These are phyloP conservation scores for Roridomyces roridus DNA, from an alignment of 768 basidiomycete genomes.

Conservation along the genomic window DNA sequence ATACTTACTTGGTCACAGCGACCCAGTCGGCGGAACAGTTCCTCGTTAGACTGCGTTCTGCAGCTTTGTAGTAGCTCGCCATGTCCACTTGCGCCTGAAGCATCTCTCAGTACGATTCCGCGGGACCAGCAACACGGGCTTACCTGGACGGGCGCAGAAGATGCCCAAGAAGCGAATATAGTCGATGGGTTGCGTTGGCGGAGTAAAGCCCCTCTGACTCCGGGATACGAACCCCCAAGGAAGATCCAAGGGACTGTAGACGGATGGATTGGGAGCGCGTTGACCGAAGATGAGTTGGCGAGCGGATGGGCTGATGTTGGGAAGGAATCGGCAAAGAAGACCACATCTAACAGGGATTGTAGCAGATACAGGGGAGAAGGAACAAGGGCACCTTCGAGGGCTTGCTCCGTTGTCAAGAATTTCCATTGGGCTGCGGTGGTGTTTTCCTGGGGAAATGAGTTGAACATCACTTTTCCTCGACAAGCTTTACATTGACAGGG, in stretches of 20 bases:
- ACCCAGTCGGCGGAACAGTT: constrained; percentile 62
- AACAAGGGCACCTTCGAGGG: constrained; percentile 36
- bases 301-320: not conserved
- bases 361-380: no score
- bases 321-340: constrained; percentile 55
- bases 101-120: not conserved
- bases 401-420: constrained; percentile 54
- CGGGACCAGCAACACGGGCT: not conserved
- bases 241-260: constrained; percentile 52
- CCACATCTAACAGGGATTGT: constrained; percentile 39
- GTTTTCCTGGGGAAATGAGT: constrained; percentile 37
- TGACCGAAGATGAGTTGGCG: constrained; percentile 15
- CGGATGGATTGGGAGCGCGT: constrained; percentile 40
- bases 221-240: constrained; percentile 58
- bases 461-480: not conserved
- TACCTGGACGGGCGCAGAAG: constrained; percentile 50
- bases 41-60: constrained; percentile 53
- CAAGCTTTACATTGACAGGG: constrained; percentile 45
- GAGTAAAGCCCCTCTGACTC: constrained; percentile 49
- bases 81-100: constrained; percentile 53
- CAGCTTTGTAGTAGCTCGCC: constrained; percentile 56
- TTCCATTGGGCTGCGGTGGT: constrained; percentile 54
- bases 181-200: constrained; percentile 52
- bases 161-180: constrained; percentile 55
- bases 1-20: constrained; percentile 42